Percentiles rank a stretch among this genome's conserved stretches.
Evolutionary conservation across 2,329 filamentous ascomycete species (phyloP).

Genomic region (Cercospora nicotianae): DNA sequence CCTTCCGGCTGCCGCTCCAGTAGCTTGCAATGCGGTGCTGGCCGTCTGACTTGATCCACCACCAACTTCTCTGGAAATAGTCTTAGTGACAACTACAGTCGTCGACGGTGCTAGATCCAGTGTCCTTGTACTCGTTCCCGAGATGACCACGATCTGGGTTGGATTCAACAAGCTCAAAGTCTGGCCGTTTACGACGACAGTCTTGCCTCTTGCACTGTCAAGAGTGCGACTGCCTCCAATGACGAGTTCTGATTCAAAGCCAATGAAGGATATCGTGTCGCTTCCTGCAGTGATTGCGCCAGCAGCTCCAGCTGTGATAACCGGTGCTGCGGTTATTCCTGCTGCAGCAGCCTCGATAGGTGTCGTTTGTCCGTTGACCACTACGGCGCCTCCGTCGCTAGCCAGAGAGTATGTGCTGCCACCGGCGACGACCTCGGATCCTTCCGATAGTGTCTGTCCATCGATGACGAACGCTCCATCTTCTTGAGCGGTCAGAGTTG

Average conservation of each 20-base stretch:
- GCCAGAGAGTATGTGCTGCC: conserved; percentile 11
- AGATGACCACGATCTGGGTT: conserved; percentile 3
- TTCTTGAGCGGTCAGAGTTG: neutral
- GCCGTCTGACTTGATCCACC: neutral
- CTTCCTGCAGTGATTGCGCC: conserved; percentile 1
- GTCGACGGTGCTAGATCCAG: neutral
- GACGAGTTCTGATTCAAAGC: neutral
- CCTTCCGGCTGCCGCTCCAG: neutral
- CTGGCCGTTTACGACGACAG: conserved; percentile 3
- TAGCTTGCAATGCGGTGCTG: neutral
- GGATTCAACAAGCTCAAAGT: conserved; percentile 7
- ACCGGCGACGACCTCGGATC: conserved; percentile 1
- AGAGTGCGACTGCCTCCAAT: neutral
- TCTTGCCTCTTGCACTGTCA: neutral
- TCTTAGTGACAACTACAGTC: neutral
- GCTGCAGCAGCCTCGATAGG: neutral
- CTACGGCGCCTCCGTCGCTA: neutral
- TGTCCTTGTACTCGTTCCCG: conserved; percentile 1
- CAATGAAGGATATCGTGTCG: neutral
- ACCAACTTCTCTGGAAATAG: neutral
- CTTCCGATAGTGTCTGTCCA: conserved; percentile 1
- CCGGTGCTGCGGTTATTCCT: neutral
- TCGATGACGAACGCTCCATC: neutral
- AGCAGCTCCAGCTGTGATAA: neutral
- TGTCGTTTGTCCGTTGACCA: conserved; percentile 8